These are phyloP conservation scores for Fusarium pseudoanthophilum DNA, from an alignment of 2,329 filamentous ascomycete species.

Conservation along the genomic window DNA sequence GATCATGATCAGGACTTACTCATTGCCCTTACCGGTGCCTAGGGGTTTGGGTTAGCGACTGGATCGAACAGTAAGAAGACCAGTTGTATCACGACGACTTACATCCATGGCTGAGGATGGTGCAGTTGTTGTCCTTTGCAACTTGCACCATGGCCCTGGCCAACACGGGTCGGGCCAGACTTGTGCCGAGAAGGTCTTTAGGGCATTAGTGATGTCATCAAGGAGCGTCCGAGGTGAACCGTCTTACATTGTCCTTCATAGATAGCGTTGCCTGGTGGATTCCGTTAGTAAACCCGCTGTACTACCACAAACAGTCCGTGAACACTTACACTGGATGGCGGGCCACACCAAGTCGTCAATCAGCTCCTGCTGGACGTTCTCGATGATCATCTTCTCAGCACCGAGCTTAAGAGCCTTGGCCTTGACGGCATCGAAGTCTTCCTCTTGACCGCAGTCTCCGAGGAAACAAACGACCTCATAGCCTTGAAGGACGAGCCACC, in stretches of 20 bases:
- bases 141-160: constrained; percentile 60
- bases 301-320: background rate
- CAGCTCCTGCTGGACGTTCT: constrained; percentile 76
- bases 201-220: background rate
- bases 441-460: constrained; percentile 75
- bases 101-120: constrained; percentile 61
- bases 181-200: constrained; percentile 57
- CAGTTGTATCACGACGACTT: background rate
- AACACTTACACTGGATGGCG: constrained; percentile 67
- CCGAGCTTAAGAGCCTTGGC: constrained; percentile 65
- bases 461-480: constrained; percentile 53
- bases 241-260: constrained; percentile 50
- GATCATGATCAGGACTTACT: background rate
- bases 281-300: background rate
- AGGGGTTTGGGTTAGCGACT: background rate
- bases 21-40: constrained; percentile 65
- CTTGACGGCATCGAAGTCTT: constrained; percentile 76
- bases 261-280: constrained; percentile 12
- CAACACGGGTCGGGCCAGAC: constrained; percentile 73
- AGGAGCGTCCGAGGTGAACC: background rate
- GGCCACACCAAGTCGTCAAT: constrained; percentile 81
- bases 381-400: constrained; percentile 58
- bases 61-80: background rate
- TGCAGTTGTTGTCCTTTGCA: constrained; percentile 52
- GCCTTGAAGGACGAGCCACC: constrained; percentile 15